Base-by-base conservation (phyloP, 805 yeast species). In the Saccharomycopsis selenospora region DNA sequence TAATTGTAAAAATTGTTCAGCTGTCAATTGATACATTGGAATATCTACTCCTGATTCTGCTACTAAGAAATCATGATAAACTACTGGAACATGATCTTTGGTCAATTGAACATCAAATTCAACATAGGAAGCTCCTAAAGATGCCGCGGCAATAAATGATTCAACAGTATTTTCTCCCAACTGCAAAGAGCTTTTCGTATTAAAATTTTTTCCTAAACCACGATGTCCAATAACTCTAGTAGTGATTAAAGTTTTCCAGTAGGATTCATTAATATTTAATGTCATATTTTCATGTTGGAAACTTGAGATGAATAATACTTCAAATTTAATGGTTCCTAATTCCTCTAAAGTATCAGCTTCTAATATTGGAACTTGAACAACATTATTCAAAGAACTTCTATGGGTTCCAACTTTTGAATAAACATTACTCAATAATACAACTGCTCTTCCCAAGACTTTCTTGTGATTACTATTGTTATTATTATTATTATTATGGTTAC, bases 31-130 rank as follows among this genome's bases (percentile, higher is more conserved):
- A 65, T 90, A 96, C 96, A 91, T 90, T 3, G 98, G 97, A 44
- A 90, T 83, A 66, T 91, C 98, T 45, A 86, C 88, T 14, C 98
- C 98, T 4, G 95, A 81, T 60, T 91, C 98, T 2, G 96, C 95
- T 44, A 91, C 96, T 40, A 87, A 63, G 61, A 91, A 91, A 62
- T 91, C 98, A 64, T 91, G 98, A 60, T 91, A 91, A 25, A 91
- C 85, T 4, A 91, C 98, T 2, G 98, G 97, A 8, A 87, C 80
- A 55, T 72, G 72, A 63, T 91, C 98, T 61, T 89, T 88, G 13
- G 98, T 91, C 56, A 91, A 70, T 62, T 91, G 98, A 42, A 91
- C 98, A 65, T 91, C 98, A 62, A 91, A 91, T 66, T 91, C 98
- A 46, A 91, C 97, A 60, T 91, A 91, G 2, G 95, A 83, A 1